Conservation (phyloP, 1,284 basidiomycete genomes). For the Pseudozyma tsukubaensis region DNA sequence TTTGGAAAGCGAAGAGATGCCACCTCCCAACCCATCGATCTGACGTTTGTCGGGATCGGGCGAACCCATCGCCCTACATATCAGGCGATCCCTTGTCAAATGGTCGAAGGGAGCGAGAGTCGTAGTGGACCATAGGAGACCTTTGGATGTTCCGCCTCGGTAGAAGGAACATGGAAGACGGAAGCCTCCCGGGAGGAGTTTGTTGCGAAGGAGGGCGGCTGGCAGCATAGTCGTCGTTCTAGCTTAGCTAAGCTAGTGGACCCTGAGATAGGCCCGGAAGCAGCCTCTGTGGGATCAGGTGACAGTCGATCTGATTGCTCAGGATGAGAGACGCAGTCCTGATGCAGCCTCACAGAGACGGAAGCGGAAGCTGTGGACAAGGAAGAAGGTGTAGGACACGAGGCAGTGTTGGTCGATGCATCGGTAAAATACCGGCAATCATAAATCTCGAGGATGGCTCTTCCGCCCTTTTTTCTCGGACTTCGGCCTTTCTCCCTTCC, state of each 20-base stretch:
- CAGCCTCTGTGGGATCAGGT: too few relatives aligned
- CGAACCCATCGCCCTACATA: slow-evolving; percentile 78
- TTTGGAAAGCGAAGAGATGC: slow-evolving; percentile 81
- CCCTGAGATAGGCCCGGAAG: neutral
- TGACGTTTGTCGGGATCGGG: slow-evolving; percentile 82
- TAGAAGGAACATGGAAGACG: slow-evolving; percentile 50
- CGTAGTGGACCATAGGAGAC: slow-evolving; percentile 77
- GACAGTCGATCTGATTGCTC: too few relatives aligned
- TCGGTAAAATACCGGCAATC: slow-evolving; percentile 3
- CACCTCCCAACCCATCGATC: slow-evolving; percentile 80
- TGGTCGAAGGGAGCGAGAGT: slow-evolving; percentile 49
- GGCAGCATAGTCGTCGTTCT: slow-evolving; percentile 18
- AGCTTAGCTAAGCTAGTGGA: neutral
- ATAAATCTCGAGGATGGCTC: too few relatives aligned
- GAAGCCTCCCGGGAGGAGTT: slow-evolving; percentile 2
- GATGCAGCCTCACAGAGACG: neutral
- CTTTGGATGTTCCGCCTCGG: slow-evolving; percentile 82
- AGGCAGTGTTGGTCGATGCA: neutral
- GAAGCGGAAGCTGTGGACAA: neutral
- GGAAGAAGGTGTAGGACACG: neutral
- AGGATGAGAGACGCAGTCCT: neutral
- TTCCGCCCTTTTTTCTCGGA: slow-evolving; percentile 6
- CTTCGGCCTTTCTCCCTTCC: slow-evolving; percentile 8
- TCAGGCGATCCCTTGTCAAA: slow-evolving; percentile 72
- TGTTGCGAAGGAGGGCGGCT: slow-evolving; percentile 7